Base-by-base conservation (phyloP, 306 rosid genomes). In the Lupinus albus region DNA sequence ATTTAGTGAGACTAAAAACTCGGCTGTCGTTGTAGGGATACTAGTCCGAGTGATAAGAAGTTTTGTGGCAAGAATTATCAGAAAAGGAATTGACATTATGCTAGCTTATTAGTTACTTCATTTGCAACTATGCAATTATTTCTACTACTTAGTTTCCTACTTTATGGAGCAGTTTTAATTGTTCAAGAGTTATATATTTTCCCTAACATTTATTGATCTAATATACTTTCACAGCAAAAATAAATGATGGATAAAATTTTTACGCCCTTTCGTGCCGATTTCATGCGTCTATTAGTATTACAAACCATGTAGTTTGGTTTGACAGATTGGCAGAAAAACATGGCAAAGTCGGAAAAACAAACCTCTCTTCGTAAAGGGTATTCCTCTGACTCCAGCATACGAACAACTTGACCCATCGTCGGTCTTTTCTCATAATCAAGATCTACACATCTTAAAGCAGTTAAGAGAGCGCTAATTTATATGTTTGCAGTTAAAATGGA, bases 361-460 rank as follows among this genome's bases (percentile, higher is more conserved):
- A 88, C 97, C 97, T 91, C 97, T 78, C 97, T 87, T 20, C 88
- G 81, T 60, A 91, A 69, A 54, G 96, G 96, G 75, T 88, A 91
- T 71, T 88, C 96, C 63, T 86, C 91, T 0, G 97, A 91, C 83
- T 91, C 97, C 11, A 91, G 87, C 96, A 91, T 91, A 1, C 94
- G 96, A 8, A 83, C 94, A 7, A 88, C 96, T 77, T 91, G 97
- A 72, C 93, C 65, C 96, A 91, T 91, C 89, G 80, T 91, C 75
- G 96, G 96, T 78, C 96, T 87, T 79, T 91, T 91, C 77, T 88
- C 89, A 39, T 91, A 88, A 79, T 91, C 96, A 36, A 96, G 97
- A 80, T 88, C 97, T 2, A 91, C 91, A 32, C 97, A 91, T 80
- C 97, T 83, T 76, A 91, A 78, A 41, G 96, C 97, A 38, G 97